Conservation (phyloP, 2,329 filamentous ascomycete genomes). For the Remersonia thermophila region DNA sequence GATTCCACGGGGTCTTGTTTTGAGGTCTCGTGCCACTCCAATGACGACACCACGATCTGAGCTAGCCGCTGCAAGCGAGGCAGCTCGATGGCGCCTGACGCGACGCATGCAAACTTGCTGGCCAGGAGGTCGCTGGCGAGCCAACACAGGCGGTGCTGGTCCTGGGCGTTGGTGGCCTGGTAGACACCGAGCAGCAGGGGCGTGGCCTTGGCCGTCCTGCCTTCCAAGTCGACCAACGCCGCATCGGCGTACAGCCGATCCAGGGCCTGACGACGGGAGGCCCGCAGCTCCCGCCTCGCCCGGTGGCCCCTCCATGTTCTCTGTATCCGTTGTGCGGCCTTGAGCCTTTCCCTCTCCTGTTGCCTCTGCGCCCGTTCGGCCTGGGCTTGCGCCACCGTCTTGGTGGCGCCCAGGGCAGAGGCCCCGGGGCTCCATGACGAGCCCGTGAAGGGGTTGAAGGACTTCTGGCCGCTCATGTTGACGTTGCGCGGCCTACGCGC, state of each 20-base stretch:
- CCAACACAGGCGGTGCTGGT: slow-evolving; percentile 34
- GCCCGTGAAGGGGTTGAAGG: slow-evolving; percentile 65
- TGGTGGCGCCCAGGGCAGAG: slow-evolving; percentile 54
- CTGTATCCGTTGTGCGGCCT: slow-evolving; percentile 64
- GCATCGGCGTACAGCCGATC: slow-evolving; percentile 42
- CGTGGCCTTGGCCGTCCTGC: slow-evolving; percentile 30
- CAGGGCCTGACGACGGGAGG: slow-evolving; percentile 47
- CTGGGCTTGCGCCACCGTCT: slow-evolving; percentile 73
- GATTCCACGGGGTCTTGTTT: slow-evolving; percentile 9
- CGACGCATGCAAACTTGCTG: slow-evolving; percentile 25
- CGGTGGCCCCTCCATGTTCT: slow-evolving; percentile 69
- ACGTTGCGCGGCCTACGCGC: slow-evolving; percentile 80
- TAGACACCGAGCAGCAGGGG: slow-evolving; percentile 40
- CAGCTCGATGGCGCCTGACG: slow-evolving; percentile 19
- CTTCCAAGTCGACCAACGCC: slow-evolving; percentile 20
- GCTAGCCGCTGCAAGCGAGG: slow-evolving; percentile 26
- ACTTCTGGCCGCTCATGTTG: slow-evolving; percentile 73
- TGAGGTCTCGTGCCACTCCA: slow-evolving; percentile 19
- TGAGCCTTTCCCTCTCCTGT: slow-evolving; percentile 63
- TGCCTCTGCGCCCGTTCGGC: slow-evolving; percentile 73
- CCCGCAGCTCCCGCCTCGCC: slow-evolving; percentile 45
- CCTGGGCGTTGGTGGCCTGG: slow-evolving; percentile 30
- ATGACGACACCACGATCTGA: slow-evolving; percentile 24
- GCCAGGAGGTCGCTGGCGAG: slow-evolving; percentile 33
- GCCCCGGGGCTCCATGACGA: slow-evolving; percentile 44